Evolutionary conservation across 2,329 filamentous ascomycete species (phyloP), one percentile per base, ranked within the genome.

Genomic region (Neopestalotiopsis rosae): DNA sequence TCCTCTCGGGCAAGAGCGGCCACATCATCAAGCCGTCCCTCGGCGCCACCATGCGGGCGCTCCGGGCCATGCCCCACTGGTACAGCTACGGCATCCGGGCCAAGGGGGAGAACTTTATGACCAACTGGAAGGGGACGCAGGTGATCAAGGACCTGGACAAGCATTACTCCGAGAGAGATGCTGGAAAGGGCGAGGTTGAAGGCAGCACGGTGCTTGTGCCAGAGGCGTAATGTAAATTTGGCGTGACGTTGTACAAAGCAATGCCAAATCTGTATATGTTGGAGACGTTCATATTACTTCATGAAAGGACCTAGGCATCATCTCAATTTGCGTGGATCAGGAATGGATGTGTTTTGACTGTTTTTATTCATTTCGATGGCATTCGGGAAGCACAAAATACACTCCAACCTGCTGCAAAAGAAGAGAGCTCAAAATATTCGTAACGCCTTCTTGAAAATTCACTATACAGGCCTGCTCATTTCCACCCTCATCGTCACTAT

Each of bases 41-140:
- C 38, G 83, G 80, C 2, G 74, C 73, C 3, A 67, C 79, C 2
- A 72, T 87, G 59, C 72, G 84, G 67, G 80, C 83, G 49, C 75
- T 89, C 69, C 81, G 88, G 42, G 83, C 80, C 0, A 78, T 89
- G 72, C 91, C 91, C n/a, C 80, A 88, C 73, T 93, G 90, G 90
- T 84, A 89, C 75, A 84, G 90, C 79, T 82, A 86, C 72, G 75
- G 78, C 17, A n/a, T 88, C 69, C 80, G 90, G 71, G 81, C 83
- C 40, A 78, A 79, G 69, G 78, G 76, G 28, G 75, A 81, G 71
- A 75, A 71, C 24, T 80, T 80, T 68, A 86, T 86, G 84, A 71
- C 72, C 32, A 79, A 81, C 59, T 87, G 83, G 74, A 78, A 71
- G 28, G 85, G 84, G 4, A 77, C 83, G 57, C 84, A 87, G 77